Base-by-base conservation (phyloP, 495 filamentous ascomycete species). In the Glonium stellatum region DNA sequence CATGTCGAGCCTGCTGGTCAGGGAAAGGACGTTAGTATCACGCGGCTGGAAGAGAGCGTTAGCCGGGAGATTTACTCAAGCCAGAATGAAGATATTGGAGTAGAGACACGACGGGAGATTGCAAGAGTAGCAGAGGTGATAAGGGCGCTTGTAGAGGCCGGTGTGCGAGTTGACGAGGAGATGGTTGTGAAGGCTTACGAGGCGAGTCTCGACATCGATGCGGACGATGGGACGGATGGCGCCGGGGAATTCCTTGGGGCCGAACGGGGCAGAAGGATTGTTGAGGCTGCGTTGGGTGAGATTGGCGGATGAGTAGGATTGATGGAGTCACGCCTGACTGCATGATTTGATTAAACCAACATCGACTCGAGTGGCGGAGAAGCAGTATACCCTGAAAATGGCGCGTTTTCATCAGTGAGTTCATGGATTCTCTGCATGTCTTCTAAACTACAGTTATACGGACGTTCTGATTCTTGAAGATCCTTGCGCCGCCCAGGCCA, bases 121-220 rank as follows among this genome's bases (percentile, higher is more conserved):
- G 83, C 88, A 27, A 80, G 93, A 49, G 71, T 97, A 36, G 75
- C 84, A 4, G 86, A 89, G 18, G 87, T 90, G 53, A 85, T 98
- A 36, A 84, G 79, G 53, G 85, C 88, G 9, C 72, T 98, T 60
- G 86, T 93, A 12, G 87, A 90, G 70, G 78, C 83, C n/a, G 87
- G 89, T 1, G 73, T 90, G 22, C 80, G 85, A 27, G 91, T 98
- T 36, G 95, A 97, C 70, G 92, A 97, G 75, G 91, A 95, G 25
- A 90, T 89, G 72, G 85, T 97, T 13, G 86, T 82, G 67, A 82
- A 75, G 56, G 89, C 86, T 4, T 97, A 98, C 70, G 83, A 89
- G 37, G 87, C 84, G 58, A 84, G 84, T 19, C 72, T 91, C 12
- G 85, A 91, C 75, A 79, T 87, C 68, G 86, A 87, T 55, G 69